These are phyloP conservation scores for Kodamaea kaohsiungensis DNA, from an alignment of 805 yeast species.

Conservation along the genomic window DNA sequence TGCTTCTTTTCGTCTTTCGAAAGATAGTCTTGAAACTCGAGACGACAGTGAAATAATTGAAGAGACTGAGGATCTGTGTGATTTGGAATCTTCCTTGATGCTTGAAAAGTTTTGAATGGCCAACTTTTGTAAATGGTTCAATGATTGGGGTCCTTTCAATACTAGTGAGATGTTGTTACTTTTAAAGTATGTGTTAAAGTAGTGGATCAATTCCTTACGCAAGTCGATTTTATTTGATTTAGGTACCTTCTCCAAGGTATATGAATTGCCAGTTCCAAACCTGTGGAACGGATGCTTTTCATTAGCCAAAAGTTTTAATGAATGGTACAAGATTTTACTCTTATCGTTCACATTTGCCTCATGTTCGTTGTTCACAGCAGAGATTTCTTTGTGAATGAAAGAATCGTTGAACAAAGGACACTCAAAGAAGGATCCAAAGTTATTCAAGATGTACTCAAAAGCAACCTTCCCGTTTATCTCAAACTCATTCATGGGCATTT, in stretches of 20 bases:
- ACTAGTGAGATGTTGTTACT: constrained; percentile 59
- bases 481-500: constrained; percentile 49
- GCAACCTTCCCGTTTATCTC: constrained; percentile 29
- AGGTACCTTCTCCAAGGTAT: constrained; percentile 44
- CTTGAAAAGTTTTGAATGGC: constrained; percentile 46
- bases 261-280: constrained; percentile 64
- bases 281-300: constrained; percentile 53
- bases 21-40: too few species aligned
- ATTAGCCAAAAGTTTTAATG: constrained; percentile 51
- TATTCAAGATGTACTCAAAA: constrained; percentile 47
- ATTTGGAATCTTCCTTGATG: constrained; percentile 14
- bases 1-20: background rate
- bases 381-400: constrained; percentile 50
- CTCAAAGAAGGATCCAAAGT: constrained; percentile 53
- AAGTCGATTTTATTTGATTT: constrained; percentile 31
- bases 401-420: constrained; percentile 50
- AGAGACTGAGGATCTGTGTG: background rate
- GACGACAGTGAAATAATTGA: background rate
- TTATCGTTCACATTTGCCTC: constrained; percentile 45
- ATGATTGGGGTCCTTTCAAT: constrained; percentile 64
- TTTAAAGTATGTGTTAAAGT: constrained; percentile 42
- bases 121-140: constrained; percentile 55
- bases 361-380: constrained; percentile 70
- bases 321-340: constrained; percentile 59
- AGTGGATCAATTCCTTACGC: constrained; percentile 34